Base-by-base conservation (phyloP, 305 asterid species). In the Fraxinus nigra region DNA sequence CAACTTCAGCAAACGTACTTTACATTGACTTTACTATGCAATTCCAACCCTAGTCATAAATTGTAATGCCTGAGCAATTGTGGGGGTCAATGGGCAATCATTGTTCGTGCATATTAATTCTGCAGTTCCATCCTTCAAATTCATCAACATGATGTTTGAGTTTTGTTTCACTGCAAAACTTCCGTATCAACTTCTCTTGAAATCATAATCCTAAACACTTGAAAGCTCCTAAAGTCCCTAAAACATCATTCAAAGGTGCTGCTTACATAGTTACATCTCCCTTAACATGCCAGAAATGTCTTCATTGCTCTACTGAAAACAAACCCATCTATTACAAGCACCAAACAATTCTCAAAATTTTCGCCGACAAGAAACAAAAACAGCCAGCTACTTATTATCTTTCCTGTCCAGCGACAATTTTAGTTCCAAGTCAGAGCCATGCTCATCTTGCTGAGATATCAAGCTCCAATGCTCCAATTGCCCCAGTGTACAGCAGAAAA, bases 171-270 rank as follows among this genome's bases (percentile, higher is more conserved):
- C 14, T 22, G 11, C 24, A 61, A 61, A 61, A 24, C 70, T 10
- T 4, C 34, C n/a, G 4, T 24, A 63, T 18, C 20, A 75, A 46
- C 61, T 43, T 40, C 20, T 43, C 35, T 13, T 28, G 33, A 24
- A 7, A n/a, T 77, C 48, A 3, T 77, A 65, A 32, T 75, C 80
- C 78, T 74, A 30, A 22, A 51, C 46, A 70, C 65, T 51, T 54
- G 48, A 82, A 40, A 76, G 72, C 35, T 38, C 32, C 76, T 56
- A 30, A 75, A 77, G 18, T 7, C 38, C 38, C 75, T 22, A 26
- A 13, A 67, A 18, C 2, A 54, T 30, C 22, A 77, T 51, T 35
- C 61, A 51, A 6, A 43, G 33, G 32, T 61, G 18, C 38, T 26
- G 20, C 37, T 67, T 67, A 67, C 40, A 35, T 35, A 35, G 40